phyloP scores from a whole-genome alignment of 768 basidiomycete species.

The Leccinellum albellum region DNA sequence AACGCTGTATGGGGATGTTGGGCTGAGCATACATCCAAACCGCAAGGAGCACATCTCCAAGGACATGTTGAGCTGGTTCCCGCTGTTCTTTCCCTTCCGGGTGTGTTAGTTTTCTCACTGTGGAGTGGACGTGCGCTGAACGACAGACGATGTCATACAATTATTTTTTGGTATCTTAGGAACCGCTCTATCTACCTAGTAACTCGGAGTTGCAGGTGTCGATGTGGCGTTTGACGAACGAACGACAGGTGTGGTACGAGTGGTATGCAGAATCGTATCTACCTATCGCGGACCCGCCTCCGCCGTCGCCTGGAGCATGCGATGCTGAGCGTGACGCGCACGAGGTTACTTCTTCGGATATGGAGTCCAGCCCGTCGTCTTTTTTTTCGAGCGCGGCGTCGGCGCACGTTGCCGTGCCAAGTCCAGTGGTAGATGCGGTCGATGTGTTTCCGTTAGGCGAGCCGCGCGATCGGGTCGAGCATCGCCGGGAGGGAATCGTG shows the following conservation, averaged over 20 bases:
- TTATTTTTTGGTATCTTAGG: slow-evolving; percentile 46
- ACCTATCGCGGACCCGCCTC: slow-evolving; percentile 44
- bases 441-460: slow-evolving; percentile 36
- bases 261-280: slow-evolving; percentile 96
- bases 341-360: neutral
- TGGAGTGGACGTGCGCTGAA: no score
- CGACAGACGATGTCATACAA: neutral
- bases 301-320: slow-evolving; percentile 3
- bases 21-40: slow-evolving; percentile 91
- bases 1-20: slow-evolving; percentile 83
- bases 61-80: slow-evolving; percentile 99
- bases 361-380: slow-evolving; percentile 12
- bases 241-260: slow-evolving; percentile 95
- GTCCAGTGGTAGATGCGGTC: slow-evolving; percentile 69
- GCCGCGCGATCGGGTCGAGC: slow-evolving; percentile 5
- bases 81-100: slow-evolving; percentile 91
- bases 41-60: slow-evolving; percentile 83
- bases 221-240: slow-evolving; percentile 90
- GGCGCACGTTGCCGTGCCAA: slow-evolving; percentile 40
- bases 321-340: neutral
- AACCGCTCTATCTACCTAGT: slow-evolving; percentile 89
- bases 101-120: slow-evolving; percentile 41
- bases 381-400: slow-evolving; percentile 22
- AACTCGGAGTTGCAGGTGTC: slow-evolving; percentile 90
- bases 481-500: slow-evolving; percentile 2